Conservation (phyloP, 306 rosid species). For the Vicia villosa region DNA sequence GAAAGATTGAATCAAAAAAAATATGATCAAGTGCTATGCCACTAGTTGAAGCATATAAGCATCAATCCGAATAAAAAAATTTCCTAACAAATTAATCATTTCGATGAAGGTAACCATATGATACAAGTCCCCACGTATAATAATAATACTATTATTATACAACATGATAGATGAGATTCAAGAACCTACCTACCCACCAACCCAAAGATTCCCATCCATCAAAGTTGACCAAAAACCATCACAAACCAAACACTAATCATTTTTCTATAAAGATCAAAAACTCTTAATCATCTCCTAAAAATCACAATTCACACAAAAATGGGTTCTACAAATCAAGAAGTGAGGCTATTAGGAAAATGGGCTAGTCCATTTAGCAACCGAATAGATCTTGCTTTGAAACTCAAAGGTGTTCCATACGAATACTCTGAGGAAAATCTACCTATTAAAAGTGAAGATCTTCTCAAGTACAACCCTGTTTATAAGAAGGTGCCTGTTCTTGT, state of each 20-base stretch:
- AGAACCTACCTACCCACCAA: constrained; percentile 24
- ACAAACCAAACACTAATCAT: constrained; percentile 8
- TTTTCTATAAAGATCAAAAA: constrained; percentile 5
- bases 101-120: no score
- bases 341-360: constrained; percentile 41
- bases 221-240: constrained; percentile 34
- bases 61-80: no score
- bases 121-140: no score
- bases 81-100: no score
- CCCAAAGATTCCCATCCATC: not conserved
- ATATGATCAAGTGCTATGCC: no score
- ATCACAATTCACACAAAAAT: not conserved
- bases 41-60: no score
- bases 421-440: constrained; percentile 38
- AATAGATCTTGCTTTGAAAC: constrained; percentile 41
- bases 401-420: constrained; percentile 42
- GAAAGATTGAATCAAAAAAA: no score
- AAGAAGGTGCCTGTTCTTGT: constrained; percentile 49
- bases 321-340: constrained; percentile 26
- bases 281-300: constrained; percentile 1
- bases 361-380: constrained; percentile 47
- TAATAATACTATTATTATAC: no score
- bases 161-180: no score
- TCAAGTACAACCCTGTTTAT: constrained; percentile 45
- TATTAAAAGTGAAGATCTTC: constrained; percentile 41